Conservation (phyloP, 768 basidiomycete genomes). For the Pisolithus sp. region DNA sequence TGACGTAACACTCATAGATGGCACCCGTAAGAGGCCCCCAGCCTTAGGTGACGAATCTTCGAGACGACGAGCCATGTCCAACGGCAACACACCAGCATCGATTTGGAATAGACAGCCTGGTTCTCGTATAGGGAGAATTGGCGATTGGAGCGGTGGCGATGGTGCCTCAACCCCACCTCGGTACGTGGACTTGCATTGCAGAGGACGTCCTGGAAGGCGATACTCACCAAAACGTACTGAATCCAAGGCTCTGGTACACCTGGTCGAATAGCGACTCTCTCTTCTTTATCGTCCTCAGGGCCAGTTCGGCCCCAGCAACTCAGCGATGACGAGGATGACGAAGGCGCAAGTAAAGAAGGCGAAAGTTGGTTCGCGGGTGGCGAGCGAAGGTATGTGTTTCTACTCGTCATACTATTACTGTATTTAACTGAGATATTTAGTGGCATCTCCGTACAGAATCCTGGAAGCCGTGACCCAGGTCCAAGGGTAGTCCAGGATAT, state of each 20-base stretch:
- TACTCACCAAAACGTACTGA: not conserved
- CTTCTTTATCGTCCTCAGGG: constrained; percentile 24
- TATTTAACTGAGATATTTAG: constrained; percentile 32
- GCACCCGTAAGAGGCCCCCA: no score
- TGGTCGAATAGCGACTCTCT: constrained; percentile 29
- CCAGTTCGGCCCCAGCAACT: constrained; percentile 12
- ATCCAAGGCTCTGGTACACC: not conserved
- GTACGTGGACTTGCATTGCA: constrained; percentile 5
- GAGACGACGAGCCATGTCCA: not conserved
- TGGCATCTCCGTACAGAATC: constrained; percentile 86
- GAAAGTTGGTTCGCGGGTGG: constrained; percentile 92
- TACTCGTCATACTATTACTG: not conserved
- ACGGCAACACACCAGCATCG: constrained; percentile 38
- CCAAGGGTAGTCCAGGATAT: constrained; percentile 64
- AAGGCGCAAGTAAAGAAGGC: constrained; percentile 42
- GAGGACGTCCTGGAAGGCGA: not conserved
- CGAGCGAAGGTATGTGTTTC: constrained; percentile 66
- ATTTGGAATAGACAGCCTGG: constrained; percentile 37
- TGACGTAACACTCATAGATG: no score
- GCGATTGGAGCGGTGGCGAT: constrained; percentile 35
- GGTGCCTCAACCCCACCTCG: constrained; percentile 15
- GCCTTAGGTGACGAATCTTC: no score
- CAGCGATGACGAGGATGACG: constrained; percentile 39
- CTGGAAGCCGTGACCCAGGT: constrained; percentile 46
- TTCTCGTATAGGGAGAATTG: constrained; percentile 47